A percentile compares a stretch with the other conserved stretches of the same genome.
These are phyloP conservation scores for Pseudocercospora musae DNA, from an alignment of 2,329 filamentous ascomycete species.

Conservation along the genomic window DNA sequence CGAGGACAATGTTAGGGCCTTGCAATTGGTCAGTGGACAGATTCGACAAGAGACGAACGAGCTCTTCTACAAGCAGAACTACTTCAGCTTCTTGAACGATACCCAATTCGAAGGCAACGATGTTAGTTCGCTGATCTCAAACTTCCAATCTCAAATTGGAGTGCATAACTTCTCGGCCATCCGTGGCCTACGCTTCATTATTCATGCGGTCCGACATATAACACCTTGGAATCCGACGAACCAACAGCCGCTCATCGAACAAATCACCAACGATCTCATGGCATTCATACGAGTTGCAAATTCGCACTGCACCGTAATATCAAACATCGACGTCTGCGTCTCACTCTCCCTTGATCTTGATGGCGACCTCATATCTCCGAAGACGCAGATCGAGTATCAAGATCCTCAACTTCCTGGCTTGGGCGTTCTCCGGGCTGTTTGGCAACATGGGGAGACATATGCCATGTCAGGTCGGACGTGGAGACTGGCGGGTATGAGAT, in stretches of 20 bases:
- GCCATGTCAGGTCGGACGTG: not conserved
- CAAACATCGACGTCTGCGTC: not conserved
- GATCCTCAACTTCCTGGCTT: not conserved
- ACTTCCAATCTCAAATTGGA: slow-evolving; percentile 2
- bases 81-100: slow-evolving; percentile 6
- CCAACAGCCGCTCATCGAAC: not conserved
- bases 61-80: slow-evolving; percentile 10
- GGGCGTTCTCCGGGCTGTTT: not conserved
- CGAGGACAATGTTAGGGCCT: not conserved
- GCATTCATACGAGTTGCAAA: not conserved
- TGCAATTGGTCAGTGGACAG: slow-evolving; percentile 4
- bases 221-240: not conserved
- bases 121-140: not conserved
- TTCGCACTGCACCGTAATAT: not conserved
- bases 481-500: not conserved
- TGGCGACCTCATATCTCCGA: not conserved
- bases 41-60: slow-evolving; percentile 5
- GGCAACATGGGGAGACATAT: not conserved
- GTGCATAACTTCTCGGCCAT: not conserved
- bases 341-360: not conserved
- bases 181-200: not conserved
- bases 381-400: not conserved
- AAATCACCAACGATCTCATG: not conserved
- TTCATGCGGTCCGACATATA: not conserved
- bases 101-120: slow-evolving; percentile 1